These are phyloP conservation scores for Backusella macrospora DNA, from an alignment of 192 early-diverging fungal genomes.

Conservation along the genomic window DNA sequence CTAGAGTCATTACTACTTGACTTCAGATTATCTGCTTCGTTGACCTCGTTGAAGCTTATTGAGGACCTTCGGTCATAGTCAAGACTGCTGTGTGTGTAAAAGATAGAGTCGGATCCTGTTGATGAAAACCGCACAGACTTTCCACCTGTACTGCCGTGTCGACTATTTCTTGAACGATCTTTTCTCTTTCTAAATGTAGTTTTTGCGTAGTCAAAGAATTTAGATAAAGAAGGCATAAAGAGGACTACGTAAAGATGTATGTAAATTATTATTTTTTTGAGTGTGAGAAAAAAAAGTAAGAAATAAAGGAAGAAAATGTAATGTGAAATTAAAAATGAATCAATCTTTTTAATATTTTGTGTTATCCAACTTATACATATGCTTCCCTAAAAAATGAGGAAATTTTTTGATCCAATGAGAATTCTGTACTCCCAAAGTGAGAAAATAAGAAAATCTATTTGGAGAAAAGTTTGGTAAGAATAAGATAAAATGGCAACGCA, in stretches of 20 bases:
- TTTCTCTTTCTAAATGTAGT: background rate
- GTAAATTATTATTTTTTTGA: background rate
- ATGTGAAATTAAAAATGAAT: background rate
- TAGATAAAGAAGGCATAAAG: background rate
- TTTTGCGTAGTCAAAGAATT: slow-evolving; percentile 11
- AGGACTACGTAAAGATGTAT: background rate
- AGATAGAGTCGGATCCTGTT: slow-evolving; percentile 6
- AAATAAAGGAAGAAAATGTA: background rate
- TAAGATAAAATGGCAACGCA: no score
- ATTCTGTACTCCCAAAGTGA: no score
- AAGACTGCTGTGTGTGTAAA: slow-evolving; percentile 29
- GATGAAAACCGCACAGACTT: slow-evolving; percentile 33
- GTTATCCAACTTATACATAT: background rate
- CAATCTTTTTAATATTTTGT: background rate
- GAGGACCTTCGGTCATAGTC: slow-evolving; percentile 31
- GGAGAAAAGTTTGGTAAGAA: no score
- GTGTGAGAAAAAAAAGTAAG: slow-evolving; percentile 15
- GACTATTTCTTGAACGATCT: background rate
- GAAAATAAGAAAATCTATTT: no score
- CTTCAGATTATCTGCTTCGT: slow-evolving; percentile 7
- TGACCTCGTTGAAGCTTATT: background rate
- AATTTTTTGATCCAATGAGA: no score
- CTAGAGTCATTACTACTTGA: background rate
- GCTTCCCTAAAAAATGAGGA: no score
- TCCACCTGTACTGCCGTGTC: background rate